Percentiles rank a stretch among this genome's conserved stretches.
Evolutionary conservation across 352 stramenopile genomes (phyloP).

Genomic region (Paralagenidium karlingii): DNA sequence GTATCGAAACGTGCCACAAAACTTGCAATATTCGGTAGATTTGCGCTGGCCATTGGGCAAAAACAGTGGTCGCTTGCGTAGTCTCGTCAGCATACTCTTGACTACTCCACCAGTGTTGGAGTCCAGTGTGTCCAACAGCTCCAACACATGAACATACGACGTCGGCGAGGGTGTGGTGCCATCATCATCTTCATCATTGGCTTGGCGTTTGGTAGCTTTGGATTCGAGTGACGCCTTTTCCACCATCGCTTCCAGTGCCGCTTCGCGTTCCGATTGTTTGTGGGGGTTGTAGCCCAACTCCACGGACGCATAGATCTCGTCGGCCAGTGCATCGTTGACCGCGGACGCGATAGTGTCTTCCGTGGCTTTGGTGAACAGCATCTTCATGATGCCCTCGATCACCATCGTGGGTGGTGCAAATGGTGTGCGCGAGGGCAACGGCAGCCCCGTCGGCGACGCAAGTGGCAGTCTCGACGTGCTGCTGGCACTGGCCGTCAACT

Average conservation of each 20-base stretch:
- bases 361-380: constrained; percentile 47
- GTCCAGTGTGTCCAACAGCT: constrained; percentile 66
- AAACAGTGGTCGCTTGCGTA: constrained; percentile 31
- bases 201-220: too few species aligned
- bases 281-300: constrained; percentile 35
- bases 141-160: too few species aligned
- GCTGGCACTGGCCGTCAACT: too few species aligned
- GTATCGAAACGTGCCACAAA: constrained; percentile 55
- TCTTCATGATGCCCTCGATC: constrained; percentile 30
- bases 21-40: constrained; percentile 48
- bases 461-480: too few species aligned
- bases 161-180: too few species aligned
- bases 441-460: too few species aligned
- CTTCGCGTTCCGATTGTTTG: constrained; percentile 14
- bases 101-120: constrained; percentile 64
- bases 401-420: too few species aligned
- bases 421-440: too few species aligned
- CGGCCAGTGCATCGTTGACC: constrained; percentile 56
- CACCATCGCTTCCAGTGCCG: too few species aligned
- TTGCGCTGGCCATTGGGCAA: constrained; percentile 13
- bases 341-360: constrained; percentile 57
- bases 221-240: too few species aligned
- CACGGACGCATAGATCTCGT: constrained; percentile 56
- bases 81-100: constrained; percentile 56
- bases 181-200: too few species aligned